Evolutionary conservation across 495 filamentous ascomycete species (phyloP).

Genomic region (Glonium stellatum): DNA sequence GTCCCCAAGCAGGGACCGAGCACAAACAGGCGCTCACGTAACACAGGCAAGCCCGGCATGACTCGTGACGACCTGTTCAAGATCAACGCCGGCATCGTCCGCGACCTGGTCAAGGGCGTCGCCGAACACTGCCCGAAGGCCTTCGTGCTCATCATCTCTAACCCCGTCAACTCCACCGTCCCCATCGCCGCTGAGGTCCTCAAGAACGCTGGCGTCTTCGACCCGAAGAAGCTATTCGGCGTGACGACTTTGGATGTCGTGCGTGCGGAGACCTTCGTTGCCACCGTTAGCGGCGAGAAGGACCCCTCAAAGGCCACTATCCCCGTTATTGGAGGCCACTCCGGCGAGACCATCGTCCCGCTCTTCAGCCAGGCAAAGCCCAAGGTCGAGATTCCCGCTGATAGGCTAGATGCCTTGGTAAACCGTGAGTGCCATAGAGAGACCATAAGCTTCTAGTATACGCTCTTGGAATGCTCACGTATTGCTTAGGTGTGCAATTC

Average conservation of each 20-base stretch:
- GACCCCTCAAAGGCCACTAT: conserved; percentile 75
- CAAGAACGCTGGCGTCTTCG: conserved; percentile 85
- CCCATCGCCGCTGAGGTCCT: conserved; percentile 95
- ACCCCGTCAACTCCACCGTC: conserved; percentile 98
- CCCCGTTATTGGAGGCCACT: conserved; percentile 94
- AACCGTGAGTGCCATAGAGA: conserved; percentile 54
- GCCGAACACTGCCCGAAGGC: conserved; percentile 85
- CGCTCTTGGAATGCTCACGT: not conserved
- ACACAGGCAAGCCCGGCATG: conserved; percentile 94
- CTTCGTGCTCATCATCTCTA: conserved; percentile 92
- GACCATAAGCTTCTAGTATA: not conserved
- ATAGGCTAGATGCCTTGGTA: conserved; percentile 78
- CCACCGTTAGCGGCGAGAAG: conserved; percentile 71
- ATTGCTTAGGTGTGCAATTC: conserved; percentile 67
- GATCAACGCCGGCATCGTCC: conserved; percentile 93
- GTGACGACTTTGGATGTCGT: conserved; percentile 98
- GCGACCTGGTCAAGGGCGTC: conserved; percentile 53
- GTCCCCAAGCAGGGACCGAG: too few relatives aligned
- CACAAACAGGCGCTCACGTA: conserved; percentile 2
- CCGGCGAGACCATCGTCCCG: conserved; percentile 94
- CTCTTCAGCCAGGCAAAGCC: conserved; percentile 88
- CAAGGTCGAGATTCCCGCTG: conserved; percentile 68
- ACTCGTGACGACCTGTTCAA: conserved; percentile 99
- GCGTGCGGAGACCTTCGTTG: conserved; percentile 93
- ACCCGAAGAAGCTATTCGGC: conserved; percentile 90